phyloP scores from a whole-genome alignment of 768 basidiomycete species.

The Tricholomella constricta region DNA sequence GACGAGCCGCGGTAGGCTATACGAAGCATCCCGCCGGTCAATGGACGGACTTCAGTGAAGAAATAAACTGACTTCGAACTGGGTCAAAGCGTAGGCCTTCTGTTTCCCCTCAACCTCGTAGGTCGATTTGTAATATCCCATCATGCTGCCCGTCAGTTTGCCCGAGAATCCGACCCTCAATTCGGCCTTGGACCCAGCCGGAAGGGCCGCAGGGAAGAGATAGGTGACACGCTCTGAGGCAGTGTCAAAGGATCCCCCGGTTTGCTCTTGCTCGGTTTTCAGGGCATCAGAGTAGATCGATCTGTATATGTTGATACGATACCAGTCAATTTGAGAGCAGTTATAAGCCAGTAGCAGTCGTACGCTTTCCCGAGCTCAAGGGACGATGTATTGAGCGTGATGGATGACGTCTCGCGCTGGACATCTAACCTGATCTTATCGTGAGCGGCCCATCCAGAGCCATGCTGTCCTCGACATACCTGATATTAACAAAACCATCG shows the following conservation, averaged over 20 bases:
- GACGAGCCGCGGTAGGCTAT: conserved; percentile 83
- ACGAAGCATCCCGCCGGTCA: conserved; percentile 1
- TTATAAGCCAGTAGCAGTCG: conserved; percentile 16
- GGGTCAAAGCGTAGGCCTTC: conserved; percentile 78
- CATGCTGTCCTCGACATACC: conserved; percentile 40
- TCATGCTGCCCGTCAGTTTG: conserved; percentile 70
- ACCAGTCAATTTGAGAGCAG: background rate
- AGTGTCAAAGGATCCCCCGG: conserved; percentile 55
- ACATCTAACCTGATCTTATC: conserved; percentile 58
- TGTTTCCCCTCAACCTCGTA: conserved; percentile 65
- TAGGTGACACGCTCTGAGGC: conserved; percentile 67
- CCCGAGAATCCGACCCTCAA: conserved; percentile 72
- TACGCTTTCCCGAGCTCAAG: conserved; percentile 59
- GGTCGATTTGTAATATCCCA: conserved; percentile 78
- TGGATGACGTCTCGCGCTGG: conserved; percentile 54
- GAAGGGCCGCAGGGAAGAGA: conserved; percentile 56
- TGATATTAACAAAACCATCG: conserved; percentile 73
- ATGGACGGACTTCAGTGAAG: background rate
- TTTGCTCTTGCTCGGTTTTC: conserved; percentile 46
- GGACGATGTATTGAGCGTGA: conserved; percentile 67
- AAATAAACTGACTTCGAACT: conserved; percentile 67
- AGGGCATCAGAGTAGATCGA: conserved; percentile 58
- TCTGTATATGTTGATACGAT: conserved; percentile 19
- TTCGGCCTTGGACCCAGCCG: conserved; percentile 68
- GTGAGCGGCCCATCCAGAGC: background rate